Percentiles rank a stretch among this genome's conserved stretches.
These are phyloP conservation scores for Trichocladium antarcticum DNA, from an alignment of 495 filamentous ascomycete species.

Conservation along the genomic window DNA sequence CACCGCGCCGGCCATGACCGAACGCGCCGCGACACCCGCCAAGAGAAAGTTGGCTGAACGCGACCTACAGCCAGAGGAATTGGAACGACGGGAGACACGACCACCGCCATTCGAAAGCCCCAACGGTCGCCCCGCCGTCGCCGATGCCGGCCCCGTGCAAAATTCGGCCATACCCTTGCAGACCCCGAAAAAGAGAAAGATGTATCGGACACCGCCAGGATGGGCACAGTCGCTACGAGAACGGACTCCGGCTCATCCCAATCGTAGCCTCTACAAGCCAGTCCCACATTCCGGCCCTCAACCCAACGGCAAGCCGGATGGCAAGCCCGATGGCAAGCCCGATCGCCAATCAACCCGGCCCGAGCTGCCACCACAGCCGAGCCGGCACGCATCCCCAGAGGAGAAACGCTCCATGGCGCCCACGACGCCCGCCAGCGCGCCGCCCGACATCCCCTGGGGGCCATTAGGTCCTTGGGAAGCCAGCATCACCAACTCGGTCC, in stretches of 20 bases:
- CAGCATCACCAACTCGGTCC: conserved; percentile 54
- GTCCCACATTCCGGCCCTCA: conserved; percentile 17
- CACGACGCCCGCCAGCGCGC: conserved; percentile 1
- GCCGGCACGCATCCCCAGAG: conserved; percentile 41
- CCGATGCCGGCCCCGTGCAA: conserved; percentile 12
- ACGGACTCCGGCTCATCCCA: conserved; percentile 24
- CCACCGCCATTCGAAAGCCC: conserved; percentile 32
- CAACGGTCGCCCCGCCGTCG: conserved; percentile 29
- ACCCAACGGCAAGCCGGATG: conserved; percentile 31
- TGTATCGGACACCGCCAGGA: conserved; percentile 31
- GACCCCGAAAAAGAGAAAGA: conserved; percentile 24
- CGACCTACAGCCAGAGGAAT: conserved; percentile 34
- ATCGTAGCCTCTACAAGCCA: conserved; percentile 30
- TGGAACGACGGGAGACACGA: conserved; percentile 33
- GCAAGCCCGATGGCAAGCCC: conserved; percentile 32
- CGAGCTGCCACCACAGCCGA: conserved; percentile 12
- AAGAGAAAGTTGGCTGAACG: conserved; percentile 47
- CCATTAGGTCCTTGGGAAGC: conserved; percentile 60
- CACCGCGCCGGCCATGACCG: conserved; percentile 24
- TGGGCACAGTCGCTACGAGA: conserved; percentile 33
- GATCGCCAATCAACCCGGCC: conserved; percentile 18
- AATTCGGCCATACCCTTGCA: conserved; percentile 22
- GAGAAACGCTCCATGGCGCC: conserved; percentile 29
- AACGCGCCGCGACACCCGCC: conserved; percentile 29
- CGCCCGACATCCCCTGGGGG: conserved; percentile 6